Evolutionary conservation across 805 yeast species (phyloP).

Genomic region (Candida michaelii): DNA sequence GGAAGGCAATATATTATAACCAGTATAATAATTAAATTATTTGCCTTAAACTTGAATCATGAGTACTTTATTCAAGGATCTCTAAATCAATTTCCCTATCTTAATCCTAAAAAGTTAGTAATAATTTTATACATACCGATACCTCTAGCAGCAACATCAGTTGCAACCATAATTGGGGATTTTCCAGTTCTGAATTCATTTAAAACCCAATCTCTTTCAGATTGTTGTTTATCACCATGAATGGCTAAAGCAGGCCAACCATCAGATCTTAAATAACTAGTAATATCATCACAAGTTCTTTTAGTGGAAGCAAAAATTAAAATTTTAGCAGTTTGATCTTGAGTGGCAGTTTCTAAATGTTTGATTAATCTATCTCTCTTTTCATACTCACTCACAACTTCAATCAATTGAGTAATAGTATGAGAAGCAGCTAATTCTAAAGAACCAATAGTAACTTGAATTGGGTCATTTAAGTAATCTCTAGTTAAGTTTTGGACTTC

Average conservation of each 20-base stretch:
- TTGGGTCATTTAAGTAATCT: constrained; percentile 88
- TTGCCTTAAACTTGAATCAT: background rate
- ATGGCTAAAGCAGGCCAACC: constrained; percentile 99
- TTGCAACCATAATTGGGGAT: constrained; percentile 97
- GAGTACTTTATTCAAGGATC: background rate
- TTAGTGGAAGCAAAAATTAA: constrained; percentile 94
- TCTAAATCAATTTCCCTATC: constrained; percentile 6
- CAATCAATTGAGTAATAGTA: constrained; percentile 90
- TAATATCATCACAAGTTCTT: constrained; percentile 95
- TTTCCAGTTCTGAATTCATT: constrained; percentile 88
- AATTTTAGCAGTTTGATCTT: constrained; percentile 68
- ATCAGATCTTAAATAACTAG: constrained; percentile 86
- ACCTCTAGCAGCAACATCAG: constrained; percentile 99
- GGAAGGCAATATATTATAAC: background rate
- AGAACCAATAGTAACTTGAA: constrained; percentile 96
- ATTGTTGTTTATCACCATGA: constrained; percentile 97
- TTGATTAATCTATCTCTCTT: constrained; percentile 88
- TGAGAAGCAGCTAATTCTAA: constrained; percentile 95
- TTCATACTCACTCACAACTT: constrained; percentile 87
- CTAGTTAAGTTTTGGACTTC: constrained; percentile 91
- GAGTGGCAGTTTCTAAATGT: constrained; percentile 79
- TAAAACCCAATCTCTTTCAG: constrained; percentile 98
- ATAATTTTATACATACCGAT: constrained; percentile 73
- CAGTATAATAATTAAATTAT: background rate
- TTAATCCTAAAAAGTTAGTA: constrained; percentile 9